Percentiles rank a stretch among this genome's conserved stretches.
Evolutionary conservation across 169 alveolate genomes (phyloP).

Genomic region (Sarcocystis neurona): DNA sequence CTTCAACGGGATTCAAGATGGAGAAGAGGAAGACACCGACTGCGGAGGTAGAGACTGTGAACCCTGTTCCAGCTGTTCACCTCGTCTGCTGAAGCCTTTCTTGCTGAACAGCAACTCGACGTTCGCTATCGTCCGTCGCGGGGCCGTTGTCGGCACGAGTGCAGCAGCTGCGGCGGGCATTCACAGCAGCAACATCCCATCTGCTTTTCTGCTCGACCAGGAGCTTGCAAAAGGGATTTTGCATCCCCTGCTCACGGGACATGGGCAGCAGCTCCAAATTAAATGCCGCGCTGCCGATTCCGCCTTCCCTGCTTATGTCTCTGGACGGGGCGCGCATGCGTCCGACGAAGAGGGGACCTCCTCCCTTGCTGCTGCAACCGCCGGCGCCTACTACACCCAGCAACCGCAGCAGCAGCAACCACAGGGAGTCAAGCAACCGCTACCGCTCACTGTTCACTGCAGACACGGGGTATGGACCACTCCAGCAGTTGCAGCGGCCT

Average conservation of each 20-base stretch:
- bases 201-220: neutral
- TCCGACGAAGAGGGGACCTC: neutral
- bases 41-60: conserved; percentile 65
- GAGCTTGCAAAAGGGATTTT: neutral
- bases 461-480: conserved; percentile 42
- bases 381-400: neutral
- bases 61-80: conserved; percentile 59
- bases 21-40: conserved; percentile 70
- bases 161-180: conserved; percentile 33
- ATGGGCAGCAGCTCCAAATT: conserved; percentile 17
- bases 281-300: conserved; percentile 31
- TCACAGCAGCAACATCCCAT: neutral
- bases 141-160: no score
- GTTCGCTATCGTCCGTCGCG: neutral
- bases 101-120: conserved; percentile 32
- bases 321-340: conserved; percentile 11
- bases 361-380: neutral
- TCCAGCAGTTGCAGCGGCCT: conserved; percentile 22
- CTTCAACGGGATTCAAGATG: conserved; percentile 69
- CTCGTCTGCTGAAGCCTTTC: conserved; percentile 49
- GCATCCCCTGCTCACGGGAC: neutral
- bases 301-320: conserved; percentile 24
- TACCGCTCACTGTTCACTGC: conserved; percentile 44
- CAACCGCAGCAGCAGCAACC: neutral
- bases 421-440: neutral